Percentiles rank a stretch among this genome's conserved stretches.
Conservation (phyloP, 176 grass and related monocot genomes). For the sorghum (Sorghum bicolor) region DNA sequence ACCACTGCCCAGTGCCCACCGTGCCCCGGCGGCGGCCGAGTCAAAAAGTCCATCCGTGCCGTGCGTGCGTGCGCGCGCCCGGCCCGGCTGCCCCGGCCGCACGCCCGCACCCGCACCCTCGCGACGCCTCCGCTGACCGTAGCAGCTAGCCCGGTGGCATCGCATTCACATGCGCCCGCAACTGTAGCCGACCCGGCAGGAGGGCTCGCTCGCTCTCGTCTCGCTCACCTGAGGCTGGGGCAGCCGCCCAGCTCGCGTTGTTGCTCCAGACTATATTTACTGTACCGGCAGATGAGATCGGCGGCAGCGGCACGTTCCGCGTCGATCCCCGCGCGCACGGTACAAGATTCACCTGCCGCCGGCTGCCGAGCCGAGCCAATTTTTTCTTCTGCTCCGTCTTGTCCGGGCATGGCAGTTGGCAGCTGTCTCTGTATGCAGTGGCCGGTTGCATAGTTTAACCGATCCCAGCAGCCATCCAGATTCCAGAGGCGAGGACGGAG, state of each 20-base stretch:
- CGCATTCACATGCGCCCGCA: neutral
- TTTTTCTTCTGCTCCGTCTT: neutral
- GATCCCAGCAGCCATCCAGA: neutral
- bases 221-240: neutral
- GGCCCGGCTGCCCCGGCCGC: too few relatives aligned
- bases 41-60: conserved; percentile 9
- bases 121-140: neutral
- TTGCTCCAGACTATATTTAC: too few relatives aligned
- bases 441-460: conserved; percentile 18
- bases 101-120: too few relatives aligned
- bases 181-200: neutral
- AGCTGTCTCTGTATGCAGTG: neutral
- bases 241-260: neutral
- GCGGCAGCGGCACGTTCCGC: neutral
- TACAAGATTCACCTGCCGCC: conserved; percentile 29
- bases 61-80: neutral
- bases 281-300: neutral
- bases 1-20: neutral
- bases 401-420: neutral
- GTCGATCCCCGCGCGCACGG: conserved; percentile 5
- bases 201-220: neutral
- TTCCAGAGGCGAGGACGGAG: neutral
- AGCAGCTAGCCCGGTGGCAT: neutral
- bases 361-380: neutral
- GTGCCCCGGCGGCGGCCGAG: neutral